These are phyloP conservation scores for Phaeosphaeria sp. DNA, from an alignment of 2,329 filamentous ascomycete genomes.

Conservation along the genomic window DNA sequence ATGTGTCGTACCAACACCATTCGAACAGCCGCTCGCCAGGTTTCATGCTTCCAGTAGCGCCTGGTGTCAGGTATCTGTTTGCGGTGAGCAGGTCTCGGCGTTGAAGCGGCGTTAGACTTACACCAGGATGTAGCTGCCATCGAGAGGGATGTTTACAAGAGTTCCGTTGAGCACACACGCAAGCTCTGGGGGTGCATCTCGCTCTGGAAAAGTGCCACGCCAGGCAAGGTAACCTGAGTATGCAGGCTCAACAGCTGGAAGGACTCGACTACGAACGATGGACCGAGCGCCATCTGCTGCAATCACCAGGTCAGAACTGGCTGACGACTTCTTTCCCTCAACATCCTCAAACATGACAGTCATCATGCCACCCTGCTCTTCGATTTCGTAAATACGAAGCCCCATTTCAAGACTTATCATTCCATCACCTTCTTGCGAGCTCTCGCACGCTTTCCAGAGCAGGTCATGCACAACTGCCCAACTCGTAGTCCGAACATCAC, in stretches of 20 bases:
- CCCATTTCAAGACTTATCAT: conserved; percentile 7
- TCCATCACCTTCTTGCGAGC: conserved; percentile 1
- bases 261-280: conserved; percentile 11
- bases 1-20: conserved; percentile 52
- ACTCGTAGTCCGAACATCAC: conserved; percentile 18
- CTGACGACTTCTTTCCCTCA: not conserved
- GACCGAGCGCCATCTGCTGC: conserved; percentile 27
- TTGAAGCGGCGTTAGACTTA: not conserved
- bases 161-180: conserved; percentile 11
- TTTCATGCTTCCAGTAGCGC: conserved; percentile 40
- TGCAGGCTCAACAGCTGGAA: conserved; percentile 13
- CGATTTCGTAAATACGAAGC: conserved; percentile 2
- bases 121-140: not conserved
- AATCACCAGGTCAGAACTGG: conserved; percentile 17
- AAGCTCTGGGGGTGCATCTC: conserved; percentile 9
- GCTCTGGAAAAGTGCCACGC: conserved; percentile 18
- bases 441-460: conserved; percentile 14
- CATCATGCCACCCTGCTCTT: not conserved
- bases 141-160: conserved; percentile 5
- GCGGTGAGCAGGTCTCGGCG: not conserved
- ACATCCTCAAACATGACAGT: not conserved
- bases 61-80: conserved; percentile 48
- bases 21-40: conserved; percentile 38
- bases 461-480: conserved; percentile 19
- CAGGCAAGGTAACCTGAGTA: conserved; percentile 30